Evolutionary conservation across 352 stramenopile genomes (phyloP).

Genomic region (Phytophthora meadii): DNA sequence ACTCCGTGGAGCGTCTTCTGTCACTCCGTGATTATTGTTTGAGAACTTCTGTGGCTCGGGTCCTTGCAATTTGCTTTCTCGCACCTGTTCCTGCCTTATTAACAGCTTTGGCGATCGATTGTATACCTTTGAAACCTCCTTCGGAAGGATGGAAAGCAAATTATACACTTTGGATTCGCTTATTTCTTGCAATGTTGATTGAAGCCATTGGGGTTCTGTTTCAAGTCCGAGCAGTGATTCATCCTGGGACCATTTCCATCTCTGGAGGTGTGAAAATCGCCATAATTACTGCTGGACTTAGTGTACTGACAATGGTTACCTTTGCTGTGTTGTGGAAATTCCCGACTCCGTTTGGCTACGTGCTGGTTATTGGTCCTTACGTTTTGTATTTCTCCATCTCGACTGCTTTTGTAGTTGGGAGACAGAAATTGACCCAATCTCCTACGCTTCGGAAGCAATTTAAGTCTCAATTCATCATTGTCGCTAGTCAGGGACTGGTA

Average conservation of each 20-base stretch:
- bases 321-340: constrained; percentile 25
- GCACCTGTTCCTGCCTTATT: constrained; percentile 20
- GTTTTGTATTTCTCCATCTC: constrained; percentile 11
- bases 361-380: constrained; percentile 12
- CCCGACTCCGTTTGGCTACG: constrained; percentile 31
- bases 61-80: constrained; percentile 6
- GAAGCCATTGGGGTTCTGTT: constrained; percentile 6
- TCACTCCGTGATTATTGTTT: constrained; percentile 11
- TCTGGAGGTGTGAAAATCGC: constrained; percentile 5
- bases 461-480: constrained; percentile 17
- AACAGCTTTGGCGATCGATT: constrained; percentile 7
- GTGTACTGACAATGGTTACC: constrained; percentile 1
- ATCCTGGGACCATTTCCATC: constrained; percentile 9
- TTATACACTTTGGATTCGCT: constrained; percentile 17
- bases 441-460: constrained; percentile 1
- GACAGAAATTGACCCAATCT: constrained; percentile 1
- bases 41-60: not conserved
- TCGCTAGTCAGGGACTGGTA: constrained; percentile 19
- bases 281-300: not conserved
- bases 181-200: constrained; percentile 14
- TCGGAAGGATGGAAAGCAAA: constrained; percentile 14
- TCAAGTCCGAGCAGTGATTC: constrained; percentile 17
- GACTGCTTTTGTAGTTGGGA: constrained; percentile 8
- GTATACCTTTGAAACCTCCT: constrained; percentile 8
- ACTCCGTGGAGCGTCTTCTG: constrained; percentile 12